These are phyloP conservation scores for Brettanomyces bruxellensis DNA, from an alignment of 805 yeast species.

Conservation along the genomic window DNA sequence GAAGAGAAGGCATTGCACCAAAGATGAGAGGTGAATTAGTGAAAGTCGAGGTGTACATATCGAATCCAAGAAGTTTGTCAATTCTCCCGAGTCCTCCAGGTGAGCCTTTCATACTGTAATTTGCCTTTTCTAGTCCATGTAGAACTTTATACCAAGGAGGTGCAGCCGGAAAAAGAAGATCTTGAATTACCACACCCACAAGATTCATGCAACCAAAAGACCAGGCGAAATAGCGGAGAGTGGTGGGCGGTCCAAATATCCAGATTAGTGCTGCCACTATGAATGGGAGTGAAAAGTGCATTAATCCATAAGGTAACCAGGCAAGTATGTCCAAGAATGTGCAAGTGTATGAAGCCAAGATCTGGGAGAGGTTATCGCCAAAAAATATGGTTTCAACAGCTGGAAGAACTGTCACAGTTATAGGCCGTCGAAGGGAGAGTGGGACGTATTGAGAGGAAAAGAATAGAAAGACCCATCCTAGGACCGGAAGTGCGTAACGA, in stretches of 20 bases:
- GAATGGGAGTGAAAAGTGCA: conserved; percentile 88
- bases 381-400: conserved; percentile 88
- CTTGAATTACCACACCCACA: conserved; percentile 74
- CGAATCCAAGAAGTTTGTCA: conserved; percentile 68
- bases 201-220: conserved; percentile 94
- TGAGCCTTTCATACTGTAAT: conserved; percentile 84
- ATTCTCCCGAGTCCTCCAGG: conserved; percentile 94
- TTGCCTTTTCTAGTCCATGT: conserved; percentile 83
- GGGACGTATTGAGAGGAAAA: conserved; percentile 74
- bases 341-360: conserved; percentile 67
- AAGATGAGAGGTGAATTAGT: conserved; percentile 84
- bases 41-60: conserved; percentile 77
- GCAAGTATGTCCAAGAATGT: conserved; percentile 70
- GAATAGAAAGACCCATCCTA: conserved; percentile 80
- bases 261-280: conserved; percentile 71
- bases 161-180: conserved; percentile 76
- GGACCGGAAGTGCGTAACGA: conserved; percentile 72
- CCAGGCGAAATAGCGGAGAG: conserved; percentile 75
- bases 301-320: conserved; percentile 91
- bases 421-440: conserved; percentile 68
- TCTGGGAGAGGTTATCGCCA: conserved; percentile 84
- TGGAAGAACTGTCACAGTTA: conserved; percentile 82
- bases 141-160: conserved; percentile 94
- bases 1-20: conserved; percentile 73
- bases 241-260: conserved; percentile 85